phyloP scores from a whole-genome alignment of 2,329 filamentous ascomycete species.

The Cercospora zeina region DNA sequence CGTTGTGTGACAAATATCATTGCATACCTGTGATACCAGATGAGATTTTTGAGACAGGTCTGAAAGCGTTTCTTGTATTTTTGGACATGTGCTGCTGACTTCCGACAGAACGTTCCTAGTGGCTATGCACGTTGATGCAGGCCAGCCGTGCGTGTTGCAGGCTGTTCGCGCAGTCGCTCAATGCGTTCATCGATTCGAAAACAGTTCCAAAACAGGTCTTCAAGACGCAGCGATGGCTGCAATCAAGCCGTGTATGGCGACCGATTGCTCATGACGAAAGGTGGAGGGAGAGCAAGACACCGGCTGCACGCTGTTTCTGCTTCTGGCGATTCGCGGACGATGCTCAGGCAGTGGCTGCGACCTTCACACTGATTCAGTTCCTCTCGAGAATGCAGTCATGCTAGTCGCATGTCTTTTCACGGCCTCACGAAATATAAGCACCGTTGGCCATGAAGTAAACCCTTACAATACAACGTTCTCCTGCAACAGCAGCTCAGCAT shows the following conservation, averaged over 20 bases:
- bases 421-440: neutral
- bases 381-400: neutral
- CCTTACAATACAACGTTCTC: neutral
- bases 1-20: conserved; percentile 17
- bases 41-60: conserved; percentile 3
- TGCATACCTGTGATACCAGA: conserved; percentile 19
- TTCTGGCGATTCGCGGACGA: neutral
- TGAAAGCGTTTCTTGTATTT: neutral
- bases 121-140: neutral
- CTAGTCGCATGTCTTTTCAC: neutral
- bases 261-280: neutral
- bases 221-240: neutral
- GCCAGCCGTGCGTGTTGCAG: neutral
- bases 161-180: neutral
- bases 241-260: neutral
- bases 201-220: neutral
- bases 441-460: neutral
- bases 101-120: neutral
- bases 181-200: neutral
- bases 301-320: neutral
- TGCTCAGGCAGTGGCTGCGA: neutral
- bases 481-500: neutral
- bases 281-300: neutral
- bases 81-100: neutral
- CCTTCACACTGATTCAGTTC: neutral